Percentiles rank a stretch among this genome's conserved stretches.
These are phyloP conservation scores for Dactylellina haptotyla DNA, from an alignment of 2,329 filamentous ascomycete genomes.

Conservation along the genomic window DNA sequence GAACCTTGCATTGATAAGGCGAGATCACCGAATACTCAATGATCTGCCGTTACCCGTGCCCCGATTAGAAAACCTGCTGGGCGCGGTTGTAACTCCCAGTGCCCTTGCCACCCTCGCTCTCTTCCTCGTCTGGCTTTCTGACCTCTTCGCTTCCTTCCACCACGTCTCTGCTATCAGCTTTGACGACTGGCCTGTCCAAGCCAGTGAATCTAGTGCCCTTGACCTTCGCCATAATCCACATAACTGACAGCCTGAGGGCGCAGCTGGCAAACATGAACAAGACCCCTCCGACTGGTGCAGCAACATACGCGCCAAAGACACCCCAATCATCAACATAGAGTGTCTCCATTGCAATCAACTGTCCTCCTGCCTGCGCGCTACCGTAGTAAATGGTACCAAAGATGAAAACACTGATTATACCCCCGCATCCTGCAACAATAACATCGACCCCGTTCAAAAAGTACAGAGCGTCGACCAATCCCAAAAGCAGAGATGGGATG, in stretches of 20 bases:
- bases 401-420: conserved; percentile 81
- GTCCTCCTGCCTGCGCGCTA: conserved; percentile 70
- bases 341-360: conserved; percentile 76
- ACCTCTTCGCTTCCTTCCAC: not conserved
- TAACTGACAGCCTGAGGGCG: conserved; percentile 2
- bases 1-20: no score
- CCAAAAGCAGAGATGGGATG: conserved; percentile 79
- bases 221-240: conserved; percentile 22
- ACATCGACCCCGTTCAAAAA: conserved; percentile 85
- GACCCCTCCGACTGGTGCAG: conserved; percentile 40
- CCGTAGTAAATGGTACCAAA: conserved; percentile 83
- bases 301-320: conserved; percentile 70
- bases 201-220: conserved; percentile 34
- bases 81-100: not conserved
- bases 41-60: no score
- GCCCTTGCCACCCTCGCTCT: conserved; percentile 9
- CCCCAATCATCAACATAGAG: conserved; percentile 82
- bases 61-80: not conserved
- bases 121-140: conserved; percentile 6
- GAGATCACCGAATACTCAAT: no score
- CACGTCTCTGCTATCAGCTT: not conserved
- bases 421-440: conserved; percentile 78
- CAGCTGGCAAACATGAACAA: conserved; percentile 29
- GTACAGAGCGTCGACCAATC: conserved; percentile 71
- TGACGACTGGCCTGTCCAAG: conserved; percentile 26